A percentile compares a stretch with the other conserved stretches of the same genome.
Evolutionary conservation across 345 rosid species (phyloP).

Genomic region (Gossypium rotundifolium): DNA sequence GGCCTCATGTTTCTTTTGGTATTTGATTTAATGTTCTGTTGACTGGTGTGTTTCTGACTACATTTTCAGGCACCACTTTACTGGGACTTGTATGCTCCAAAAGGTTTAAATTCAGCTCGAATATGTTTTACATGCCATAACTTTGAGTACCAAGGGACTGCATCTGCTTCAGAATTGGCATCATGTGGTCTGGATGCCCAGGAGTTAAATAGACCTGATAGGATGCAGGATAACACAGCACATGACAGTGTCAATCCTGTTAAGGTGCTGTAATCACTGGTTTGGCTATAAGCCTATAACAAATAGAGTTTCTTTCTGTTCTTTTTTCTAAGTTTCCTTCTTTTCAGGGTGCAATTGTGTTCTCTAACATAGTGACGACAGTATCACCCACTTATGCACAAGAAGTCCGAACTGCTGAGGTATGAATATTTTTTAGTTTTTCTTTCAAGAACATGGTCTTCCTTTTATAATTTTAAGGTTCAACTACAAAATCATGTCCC

Average conservation of each 20-base stretch:
- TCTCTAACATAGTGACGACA: constrained; percentile 95
- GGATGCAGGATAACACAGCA: constrained; percentile 88
- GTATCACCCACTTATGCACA: constrained; percentile 95
- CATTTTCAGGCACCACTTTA: constrained; percentile 80
- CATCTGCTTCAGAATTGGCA: constrained; percentile 77
- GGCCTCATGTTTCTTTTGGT: constrained; percentile 2
- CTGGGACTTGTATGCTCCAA: constrained; percentile 90
- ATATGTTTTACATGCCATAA: constrained; percentile 98
- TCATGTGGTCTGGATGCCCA: constrained; percentile 90
- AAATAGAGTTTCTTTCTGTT: background rate
- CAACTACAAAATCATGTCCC: background rate
- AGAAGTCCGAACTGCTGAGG: constrained; percentile 94
- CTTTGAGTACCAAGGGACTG: constrained; percentile 94
- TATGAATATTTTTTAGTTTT: constrained; percentile 24
- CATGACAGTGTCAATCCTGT: constrained; percentile 79
- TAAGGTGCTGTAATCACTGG: constrained; percentile 43
- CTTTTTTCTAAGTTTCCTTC: constrained; percentile 11
- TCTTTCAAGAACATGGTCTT: background rate
- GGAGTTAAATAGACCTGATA: constrained; percentile 84
- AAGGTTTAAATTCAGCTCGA: constrained; percentile 90
- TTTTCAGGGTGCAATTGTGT: constrained; percentile 85
- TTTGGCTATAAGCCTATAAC: background rate
- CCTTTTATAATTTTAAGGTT: background rate
- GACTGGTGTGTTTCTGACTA: background rate
- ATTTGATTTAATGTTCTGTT: constrained; percentile 13